Evolutionary conservation across 345 rosid species (phyloP).

Genomic region (Lepidium didymum): DNA sequence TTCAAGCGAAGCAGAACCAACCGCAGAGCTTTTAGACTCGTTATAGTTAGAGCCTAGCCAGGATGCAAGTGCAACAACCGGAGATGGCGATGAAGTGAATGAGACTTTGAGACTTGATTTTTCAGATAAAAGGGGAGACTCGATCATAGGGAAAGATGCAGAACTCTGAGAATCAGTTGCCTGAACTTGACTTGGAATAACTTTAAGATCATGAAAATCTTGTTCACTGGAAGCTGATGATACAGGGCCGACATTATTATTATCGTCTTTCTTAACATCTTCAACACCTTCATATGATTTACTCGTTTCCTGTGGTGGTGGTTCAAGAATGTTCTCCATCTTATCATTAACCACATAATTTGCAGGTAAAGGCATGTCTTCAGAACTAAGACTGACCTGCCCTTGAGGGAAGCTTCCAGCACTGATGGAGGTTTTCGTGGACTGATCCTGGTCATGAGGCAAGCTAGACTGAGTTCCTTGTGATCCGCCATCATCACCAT

Average conservation of each 20-base stretch:
- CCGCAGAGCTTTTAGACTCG: constrained; percentile 46
- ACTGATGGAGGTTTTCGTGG: constrained; percentile 77
- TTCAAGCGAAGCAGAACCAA: constrained; percentile 56
- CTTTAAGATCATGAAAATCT: constrained; percentile 35
- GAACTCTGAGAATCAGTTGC: constrained; percentile 63
- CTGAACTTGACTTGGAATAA: constrained; percentile 32
- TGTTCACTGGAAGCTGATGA: constrained; percentile 56
- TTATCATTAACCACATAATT: constrained; percentile 45
- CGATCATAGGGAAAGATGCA: constrained; percentile 43
- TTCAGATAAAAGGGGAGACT: constrained; percentile 82
- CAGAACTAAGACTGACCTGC: constrained; percentile 81
- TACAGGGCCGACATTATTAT: constrained; percentile 40
- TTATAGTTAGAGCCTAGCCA: constrained; percentile 60
- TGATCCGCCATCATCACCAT: constrained; percentile 69
- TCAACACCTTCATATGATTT: constrained; percentile 41
- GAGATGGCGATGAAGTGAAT: constrained; percentile 50
- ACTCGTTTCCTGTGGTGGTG: constrained; percentile 41
- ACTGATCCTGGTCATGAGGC: constrained; percentile 81
- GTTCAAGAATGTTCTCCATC: constrained; percentile 32
- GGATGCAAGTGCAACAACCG: constrained; percentile 73
- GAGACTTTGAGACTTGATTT: constrained; percentile 60
- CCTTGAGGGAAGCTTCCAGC: constrained; percentile 85
- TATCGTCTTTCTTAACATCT: constrained; percentile 40
- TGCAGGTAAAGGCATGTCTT: constrained; percentile 46
- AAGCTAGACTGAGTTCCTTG: constrained; percentile 77